A percentile compares a stretch with the other conserved stretches of the same genome.
Conservation (phyloP, 257 asterid genomes). For the Penstemon barbatus region DNA sequence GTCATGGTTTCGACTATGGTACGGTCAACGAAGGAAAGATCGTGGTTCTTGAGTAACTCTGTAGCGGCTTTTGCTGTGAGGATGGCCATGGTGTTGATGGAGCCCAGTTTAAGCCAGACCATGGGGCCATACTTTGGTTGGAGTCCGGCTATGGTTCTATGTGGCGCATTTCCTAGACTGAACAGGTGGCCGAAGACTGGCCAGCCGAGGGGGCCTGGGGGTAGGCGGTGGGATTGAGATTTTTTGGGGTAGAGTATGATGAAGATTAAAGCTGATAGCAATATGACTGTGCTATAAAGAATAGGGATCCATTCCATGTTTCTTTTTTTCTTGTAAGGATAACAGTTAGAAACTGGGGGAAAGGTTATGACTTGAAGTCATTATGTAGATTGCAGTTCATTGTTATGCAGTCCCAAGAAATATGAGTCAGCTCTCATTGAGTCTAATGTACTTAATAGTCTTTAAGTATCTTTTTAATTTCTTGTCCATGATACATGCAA, state of each 20-base stretch:
- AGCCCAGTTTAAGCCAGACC: slow-evolving; percentile 53
- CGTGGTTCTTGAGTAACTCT: slow-evolving; percentile 53
- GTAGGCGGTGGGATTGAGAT: slow-evolving; percentile 16
- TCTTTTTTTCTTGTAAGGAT: neutral
- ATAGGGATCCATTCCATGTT: slow-evolving; percentile 33
- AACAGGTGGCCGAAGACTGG: slow-evolving; percentile 57
- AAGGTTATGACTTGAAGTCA: neutral
- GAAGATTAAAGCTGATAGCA: slow-evolving; percentile 26
- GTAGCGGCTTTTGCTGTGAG: slow-evolving; percentile 41
- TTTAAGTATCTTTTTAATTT: too few species aligned
- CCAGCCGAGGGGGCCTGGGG: slow-evolving; percentile 59
- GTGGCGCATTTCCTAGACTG: slow-evolving; percentile 45
- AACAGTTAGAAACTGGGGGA: neutral
- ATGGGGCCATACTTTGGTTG: slow-evolving; percentile 42
- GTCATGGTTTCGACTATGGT: slow-evolving; percentile 40
- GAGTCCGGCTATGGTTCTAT: slow-evolving; percentile 36
- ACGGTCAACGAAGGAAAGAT: slow-evolving; percentile 45
- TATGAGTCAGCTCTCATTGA: too few species aligned
- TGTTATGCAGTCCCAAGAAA: too few species aligned
- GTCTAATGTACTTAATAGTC: too few species aligned
- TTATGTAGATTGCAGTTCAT: too few species aligned
- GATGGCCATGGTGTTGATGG: slow-evolving; percentile 46
- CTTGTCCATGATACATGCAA: too few species aligned
- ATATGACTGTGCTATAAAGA: slow-evolving; percentile 22
- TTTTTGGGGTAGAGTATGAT: neutral